Evolutionary conservation across 352 stramenopile genomes (phyloP).

Genomic region (Phytopythium aichiense): DNA sequence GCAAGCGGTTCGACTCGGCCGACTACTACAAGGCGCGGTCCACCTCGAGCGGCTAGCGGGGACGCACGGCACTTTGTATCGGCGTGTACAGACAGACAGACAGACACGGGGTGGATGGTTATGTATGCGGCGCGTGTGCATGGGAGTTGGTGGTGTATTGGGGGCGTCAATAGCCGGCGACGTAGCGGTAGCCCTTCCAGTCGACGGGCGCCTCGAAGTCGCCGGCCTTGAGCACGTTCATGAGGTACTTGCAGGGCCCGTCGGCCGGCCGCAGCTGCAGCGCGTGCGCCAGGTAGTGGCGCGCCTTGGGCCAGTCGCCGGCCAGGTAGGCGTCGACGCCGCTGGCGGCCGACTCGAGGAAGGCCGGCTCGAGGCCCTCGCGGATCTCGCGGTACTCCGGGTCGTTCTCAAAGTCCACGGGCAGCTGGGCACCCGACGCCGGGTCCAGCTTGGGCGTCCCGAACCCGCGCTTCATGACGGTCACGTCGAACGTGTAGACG

Average conservation of each 20-base stretch:
- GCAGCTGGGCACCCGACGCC: constrained; percentile 47
- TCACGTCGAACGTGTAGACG: constrained; percentile 88
- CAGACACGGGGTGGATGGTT: too few species aligned
- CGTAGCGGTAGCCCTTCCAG: constrained; percentile 90
- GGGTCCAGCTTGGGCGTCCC: constrained; percentile 66
- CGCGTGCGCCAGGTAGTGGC: constrained; percentile 68
- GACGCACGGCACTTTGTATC: background rate
- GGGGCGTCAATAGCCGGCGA: constrained; percentile 65
- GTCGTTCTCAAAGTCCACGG: constrained; percentile 82
- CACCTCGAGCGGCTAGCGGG: constrained; percentile 1
- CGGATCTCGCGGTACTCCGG: constrained; percentile 83
- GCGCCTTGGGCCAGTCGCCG: constrained; percentile 68
- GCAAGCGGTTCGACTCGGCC: constrained; percentile 74
- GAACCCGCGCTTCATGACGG: constrained; percentile 72
- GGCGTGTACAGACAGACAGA: background rate
- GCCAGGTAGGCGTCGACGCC: constrained; percentile 74
- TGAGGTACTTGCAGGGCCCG: constrained; percentile 88
- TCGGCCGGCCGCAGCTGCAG: constrained; percentile 81
- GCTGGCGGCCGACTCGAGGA: constrained; percentile 60
- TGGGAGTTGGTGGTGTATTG: too few species aligned
- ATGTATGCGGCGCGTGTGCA: too few species aligned
- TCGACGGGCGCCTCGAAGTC: constrained; percentile 85
- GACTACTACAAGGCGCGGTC: constrained; percentile 57
- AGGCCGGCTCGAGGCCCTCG: constrained; percentile 72
- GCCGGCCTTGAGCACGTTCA: constrained; percentile 84